Percentiles rank a stretch among this genome's conserved stretches.
Conservation (phyloP, 371 early-diverging fungal species). For the Mortierella sp. region DNA sequence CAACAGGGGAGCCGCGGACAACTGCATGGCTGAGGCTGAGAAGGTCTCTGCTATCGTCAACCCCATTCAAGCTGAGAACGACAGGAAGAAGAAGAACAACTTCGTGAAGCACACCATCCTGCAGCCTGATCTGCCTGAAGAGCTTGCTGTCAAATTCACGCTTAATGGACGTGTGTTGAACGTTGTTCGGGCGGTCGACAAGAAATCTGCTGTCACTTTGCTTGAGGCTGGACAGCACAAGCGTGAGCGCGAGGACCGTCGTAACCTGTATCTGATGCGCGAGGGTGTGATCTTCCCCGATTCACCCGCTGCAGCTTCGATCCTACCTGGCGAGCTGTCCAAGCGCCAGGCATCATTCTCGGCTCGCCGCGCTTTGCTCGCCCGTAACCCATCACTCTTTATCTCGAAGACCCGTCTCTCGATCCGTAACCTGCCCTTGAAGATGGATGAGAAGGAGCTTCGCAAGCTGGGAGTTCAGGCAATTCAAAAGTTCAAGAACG, state of each 20-base stretch:
- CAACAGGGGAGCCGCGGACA: constrained; percentile 77
- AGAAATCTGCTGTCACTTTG: constrained; percentile 74
- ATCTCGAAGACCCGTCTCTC: constrained; percentile 91
- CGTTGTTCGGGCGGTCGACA: constrained; percentile 84
- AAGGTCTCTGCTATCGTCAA: constrained; percentile 59
- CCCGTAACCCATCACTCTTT: constrained; percentile 87
- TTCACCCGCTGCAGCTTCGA: constrained; percentile 79
- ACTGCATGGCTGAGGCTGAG: constrained; percentile 76
- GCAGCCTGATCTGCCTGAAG: constrained; percentile 73
- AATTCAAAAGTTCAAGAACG: constrained; percentile 83
- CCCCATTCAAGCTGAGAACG: constrained; percentile 38
- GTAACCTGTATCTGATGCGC: constrained; percentile 80
- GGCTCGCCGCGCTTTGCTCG: constrained; percentile 80
- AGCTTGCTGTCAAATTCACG: constrained; percentile 72
- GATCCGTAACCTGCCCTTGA: constrained; percentile 83
- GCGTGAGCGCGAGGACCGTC: constrained; percentile 80
- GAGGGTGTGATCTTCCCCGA: constrained; percentile 88
- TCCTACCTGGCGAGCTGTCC: constrained; percentile 78
- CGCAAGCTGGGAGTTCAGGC: constrained; percentile 73
- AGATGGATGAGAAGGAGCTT: constrained; percentile 78
- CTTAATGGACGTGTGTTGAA: constrained; percentile 86
- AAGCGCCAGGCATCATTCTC: constrained; percentile 84
- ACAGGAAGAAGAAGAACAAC: constrained; percentile 60
- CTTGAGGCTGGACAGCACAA: constrained; percentile 69
- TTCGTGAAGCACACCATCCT: constrained; percentile 66